phyloP scores from a whole-genome alignment of 345 rosid species.

The Brassica incana region DNA sequence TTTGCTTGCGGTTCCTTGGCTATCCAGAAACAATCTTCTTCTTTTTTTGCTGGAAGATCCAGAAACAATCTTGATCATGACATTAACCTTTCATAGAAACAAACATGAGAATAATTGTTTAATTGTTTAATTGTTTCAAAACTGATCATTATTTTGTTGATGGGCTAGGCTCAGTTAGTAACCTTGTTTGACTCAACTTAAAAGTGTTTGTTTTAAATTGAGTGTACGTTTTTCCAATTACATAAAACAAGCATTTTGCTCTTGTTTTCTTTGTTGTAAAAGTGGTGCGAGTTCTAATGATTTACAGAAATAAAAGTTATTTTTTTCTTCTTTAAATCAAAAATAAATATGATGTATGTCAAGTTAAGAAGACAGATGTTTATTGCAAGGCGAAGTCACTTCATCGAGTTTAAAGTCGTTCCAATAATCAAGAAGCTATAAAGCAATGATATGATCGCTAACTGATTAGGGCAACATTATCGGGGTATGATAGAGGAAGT shows the following conservation, averaged over 20 bases:
- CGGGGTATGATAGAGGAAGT: too few relatives aligned
- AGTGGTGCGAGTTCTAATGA: neutral
- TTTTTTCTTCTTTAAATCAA: neutral
- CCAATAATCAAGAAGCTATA: neutral
- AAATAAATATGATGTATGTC: neutral
- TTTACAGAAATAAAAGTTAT: neutral
- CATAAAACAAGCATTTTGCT: conserved; percentile 3
- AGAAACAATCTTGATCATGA: neutral
- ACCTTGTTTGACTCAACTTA: neutral
- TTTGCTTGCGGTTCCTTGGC: neutral
- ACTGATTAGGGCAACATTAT: neutral
- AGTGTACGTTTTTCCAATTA: conserved; percentile 9
- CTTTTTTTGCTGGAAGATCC: neutral
- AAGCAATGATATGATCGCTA: neutral
- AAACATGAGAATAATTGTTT: neutral
- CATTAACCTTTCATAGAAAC: neutral
- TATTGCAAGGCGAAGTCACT: conserved; percentile 23
- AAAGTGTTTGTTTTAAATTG: too few relatives aligned
- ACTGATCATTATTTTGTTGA: neutral
- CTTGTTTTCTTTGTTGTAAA: neutral
- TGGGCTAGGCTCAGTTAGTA: neutral
- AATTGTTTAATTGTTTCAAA: neutral
- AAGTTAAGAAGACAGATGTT: conserved; percentile 3
- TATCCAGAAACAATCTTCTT: neutral
- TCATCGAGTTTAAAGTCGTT: neutral